Base-by-base conservation (phyloP, 1,284 basidiomycete genomes). In the Ceratobasidium papillatum region DNA sequence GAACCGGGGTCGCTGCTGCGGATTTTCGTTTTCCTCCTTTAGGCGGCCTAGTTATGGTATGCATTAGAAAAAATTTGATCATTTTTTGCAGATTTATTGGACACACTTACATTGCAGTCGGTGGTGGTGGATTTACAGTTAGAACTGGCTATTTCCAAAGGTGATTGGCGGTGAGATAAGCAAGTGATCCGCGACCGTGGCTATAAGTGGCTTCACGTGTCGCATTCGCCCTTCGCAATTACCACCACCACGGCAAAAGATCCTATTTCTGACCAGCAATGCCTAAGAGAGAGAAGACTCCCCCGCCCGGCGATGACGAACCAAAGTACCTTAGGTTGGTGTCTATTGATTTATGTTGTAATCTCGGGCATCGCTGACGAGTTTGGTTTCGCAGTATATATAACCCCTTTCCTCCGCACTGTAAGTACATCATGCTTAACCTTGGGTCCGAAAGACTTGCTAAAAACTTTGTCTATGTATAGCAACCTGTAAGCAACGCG, bases 11-110 rank as follows among this genome's bases (percentile, higher is more conserved):
- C 32, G 74, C 68, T 32, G 75, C 74, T 1, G 63, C 68, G 0
- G 71, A 68, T 43, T 80, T 83, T 32, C 78, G 82, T 78, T 56
- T 83, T 11, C 76, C 36, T 5, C 82, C 81, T 64, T 83, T 52
- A 9, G 51, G 51, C 30, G 49, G 56, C 56, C 56, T 36, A 25
- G 8, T 52, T 38, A n/a, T 7, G 25, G 11, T 30, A 3, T 9
- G 11, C 8, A 25, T 34, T 17, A 12, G 7, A 3, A 41, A 41
- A 69, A 45, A 45, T 51, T 34, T n/a, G 41, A 69, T 17, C 11
- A 34, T 14, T 25, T 30, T 64, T 47, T 47, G 22, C 38, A 12
- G 27, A 41, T 59, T 27, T 59, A 34, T 71, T 36, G 1, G 11
- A 14, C 25, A n/a, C 14, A 36, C 45, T 47, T 30, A 52, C 56